Evolutionary conservation across 2,329 filamentous ascomycete genomes (phyloP), one percentile per base, ranked within the genome.

Genomic region (Berkeleyomyces basicola): DNA sequence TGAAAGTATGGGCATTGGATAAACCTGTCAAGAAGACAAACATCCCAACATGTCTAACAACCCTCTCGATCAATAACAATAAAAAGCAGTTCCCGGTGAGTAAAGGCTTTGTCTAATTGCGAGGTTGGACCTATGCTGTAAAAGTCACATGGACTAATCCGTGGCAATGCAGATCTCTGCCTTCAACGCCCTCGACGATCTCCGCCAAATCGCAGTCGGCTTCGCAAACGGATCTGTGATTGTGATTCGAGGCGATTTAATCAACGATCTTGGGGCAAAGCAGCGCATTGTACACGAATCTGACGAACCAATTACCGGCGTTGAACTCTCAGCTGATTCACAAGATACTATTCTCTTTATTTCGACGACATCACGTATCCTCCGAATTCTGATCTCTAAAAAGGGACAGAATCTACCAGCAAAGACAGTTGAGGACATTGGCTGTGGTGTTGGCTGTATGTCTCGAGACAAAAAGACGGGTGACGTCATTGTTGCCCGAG

Each of bases 1-100:
- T 99, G 65, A 97, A 96, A 72, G 92, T 97, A n/a, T 99, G 93
- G 93, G 92, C 90, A 31, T 78, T 99, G 68, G 91, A 97, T 71
- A 95, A 91, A 74, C 80, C 86, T 3, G 90, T 95, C 67, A 97
- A 93, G 80, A 97, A 95, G 79, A 95, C 89, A 3, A 90, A 90
- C 49, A 78, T 86, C 66, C 93, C 93, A 14, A 88, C 86, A 46
- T 97, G 93, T 71, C 79, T 96, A 67, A 95, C 89, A 70, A 93
- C 87, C 0, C 75, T 96, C 60, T 84, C 80, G 31, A 86, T 99
- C 67, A 88, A 90, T 71, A 97, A 97, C 75, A 90, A 88, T 47
- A 83, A 88, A 71, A 90, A 92, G 71, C 90, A 88, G 68, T 97
- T 96, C 73, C 93, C 93, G n/a, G 88, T 89, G 72, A 68, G 82